Evolutionary conservation across 768 basidiomycete species (phyloP).

Genomic region (Tylopilus rubrobrunneus): DNA sequence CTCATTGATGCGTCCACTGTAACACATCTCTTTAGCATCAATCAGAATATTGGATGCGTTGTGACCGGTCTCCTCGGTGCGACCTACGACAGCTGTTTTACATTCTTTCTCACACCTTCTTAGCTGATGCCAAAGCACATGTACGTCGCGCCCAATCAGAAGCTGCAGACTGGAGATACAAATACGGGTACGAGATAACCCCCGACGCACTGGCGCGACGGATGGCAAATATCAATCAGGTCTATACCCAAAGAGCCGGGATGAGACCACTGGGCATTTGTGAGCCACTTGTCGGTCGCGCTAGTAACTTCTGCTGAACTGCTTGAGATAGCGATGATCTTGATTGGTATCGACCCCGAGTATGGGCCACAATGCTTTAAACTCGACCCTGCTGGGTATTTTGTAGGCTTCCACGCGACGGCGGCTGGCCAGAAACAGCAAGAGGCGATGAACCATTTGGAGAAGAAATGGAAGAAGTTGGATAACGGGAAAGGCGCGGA

Average conservation of each 20-base stretch:
- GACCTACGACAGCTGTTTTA: conserved; percentile 15
- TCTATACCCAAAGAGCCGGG: conserved; percentile 94
- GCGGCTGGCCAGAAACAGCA: conserved; percentile 97
- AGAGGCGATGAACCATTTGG: conserved; percentile 96
- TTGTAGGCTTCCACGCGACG: conserved; percentile 97
- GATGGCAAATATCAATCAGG: conserved; percentile 97
- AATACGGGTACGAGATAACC: conserved; percentile 97
- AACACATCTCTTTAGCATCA: conserved; percentile 94
- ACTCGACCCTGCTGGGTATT: conserved; percentile 97
- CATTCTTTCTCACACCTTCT: not conserved
- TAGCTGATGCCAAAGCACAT: conserved; percentile 92
- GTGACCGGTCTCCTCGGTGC: conserved; percentile 95
- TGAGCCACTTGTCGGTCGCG: conserved; percentile 36
- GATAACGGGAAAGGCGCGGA: conserved; percentile 76
- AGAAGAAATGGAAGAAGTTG: conserved; percentile 98
- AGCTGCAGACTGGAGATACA: conserved; percentile 91
- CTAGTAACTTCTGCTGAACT: not conserved
- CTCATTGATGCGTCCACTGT: conserved; percentile 91
- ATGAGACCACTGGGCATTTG: conserved; percentile 97
- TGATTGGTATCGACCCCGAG: conserved; percentile 90
- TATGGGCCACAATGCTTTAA: conserved; percentile 97
- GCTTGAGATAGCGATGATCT: conserved; percentile 73
- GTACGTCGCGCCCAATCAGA: conserved; percentile 82
- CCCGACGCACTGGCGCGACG: conserved; percentile 93
- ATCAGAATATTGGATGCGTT: conserved; percentile 94